Evolutionary conservation across 2,329 filamentous ascomycete species (phyloP).

Genomic region (Pyricularia sp.): DNA sequence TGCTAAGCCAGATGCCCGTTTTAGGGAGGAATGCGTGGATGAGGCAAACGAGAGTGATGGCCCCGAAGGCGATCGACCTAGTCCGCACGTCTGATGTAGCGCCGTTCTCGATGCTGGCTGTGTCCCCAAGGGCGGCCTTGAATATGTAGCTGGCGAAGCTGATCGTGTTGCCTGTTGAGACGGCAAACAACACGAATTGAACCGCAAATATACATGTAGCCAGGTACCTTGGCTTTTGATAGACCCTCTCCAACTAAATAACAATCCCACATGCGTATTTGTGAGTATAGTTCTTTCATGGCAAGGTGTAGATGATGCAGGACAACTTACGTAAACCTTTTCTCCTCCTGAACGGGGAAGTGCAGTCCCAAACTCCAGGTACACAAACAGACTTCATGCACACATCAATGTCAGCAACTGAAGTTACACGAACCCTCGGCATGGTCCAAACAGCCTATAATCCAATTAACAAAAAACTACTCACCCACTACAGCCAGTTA

Average conservation of each 20-base stretch:
- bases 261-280: neutral
- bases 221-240: slow-evolving; percentile 21
- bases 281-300: neutral
- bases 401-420: neutral
- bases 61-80: slow-evolving; percentile 21
- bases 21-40: slow-evolving; percentile 24
- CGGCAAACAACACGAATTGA: slow-evolving; percentile 25
- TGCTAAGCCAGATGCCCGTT: slow-evolving; percentile 24
- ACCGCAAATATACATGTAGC: slow-evolving; percentile 25
- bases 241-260: slow-evolving; percentile 21
- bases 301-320: neutral
- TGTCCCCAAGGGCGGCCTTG: slow-evolving; percentile 21
- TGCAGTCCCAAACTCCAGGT: slow-evolving; percentile 39
- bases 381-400: slow-evolving; percentile 22
- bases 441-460: neutral
- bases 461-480: neutral
- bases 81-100: slow-evolving; percentile 20
- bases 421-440: neutral
- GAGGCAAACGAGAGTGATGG: slow-evolving; percentile 24
- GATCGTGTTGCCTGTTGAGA: slow-evolving; percentile 24
- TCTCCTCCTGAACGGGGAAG: slow-evolving; percentile 32
- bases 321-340: slow-evolving; percentile 28
- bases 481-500: slow-evolving; percentile 13
- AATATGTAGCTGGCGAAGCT: slow-evolving; percentile 23
- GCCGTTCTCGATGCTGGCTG: slow-evolving; percentile 21